Conservation (phyloP, 2,329 filamentous ascomycete species). For the Amylocarpus encephaloides region DNA sequence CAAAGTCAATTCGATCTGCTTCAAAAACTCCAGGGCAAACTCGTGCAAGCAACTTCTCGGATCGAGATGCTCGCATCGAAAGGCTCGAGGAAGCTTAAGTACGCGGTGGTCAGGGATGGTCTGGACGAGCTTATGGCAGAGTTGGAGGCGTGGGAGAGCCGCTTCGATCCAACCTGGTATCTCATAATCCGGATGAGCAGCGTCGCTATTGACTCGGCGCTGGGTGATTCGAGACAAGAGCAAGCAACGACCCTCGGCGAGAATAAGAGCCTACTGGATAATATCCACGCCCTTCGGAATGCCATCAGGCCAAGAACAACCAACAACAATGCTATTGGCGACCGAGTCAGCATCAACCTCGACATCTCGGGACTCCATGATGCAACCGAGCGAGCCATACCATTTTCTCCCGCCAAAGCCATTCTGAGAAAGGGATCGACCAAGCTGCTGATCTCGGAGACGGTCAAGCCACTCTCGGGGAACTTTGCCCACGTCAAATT, state of each 20-base stretch:
- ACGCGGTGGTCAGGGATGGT: constrained; percentile 10
- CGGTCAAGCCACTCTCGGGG: not conserved
- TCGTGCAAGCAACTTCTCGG: constrained; percentile 16
- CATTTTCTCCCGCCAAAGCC: not conserved
- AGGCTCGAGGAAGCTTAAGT: constrained; percentile 12
- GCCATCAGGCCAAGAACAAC: not conserved
- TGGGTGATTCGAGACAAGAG: constrained; percentile 5
- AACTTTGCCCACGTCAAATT: not conserved
- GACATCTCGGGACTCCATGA: not conserved
- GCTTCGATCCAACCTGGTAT: constrained; percentile 22
- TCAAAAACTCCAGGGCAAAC: constrained; percentile 19
- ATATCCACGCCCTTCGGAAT: not conserved
- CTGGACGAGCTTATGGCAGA: constrained; percentile 17
- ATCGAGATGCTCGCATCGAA: constrained; percentile 15
- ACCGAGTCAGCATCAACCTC: not conserved
- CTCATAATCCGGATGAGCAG: constrained; percentile 17
- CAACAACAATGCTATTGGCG: not conserved
- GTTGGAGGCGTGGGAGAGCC: constrained; percentile 21
- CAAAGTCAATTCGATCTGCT: constrained; percentile 15
- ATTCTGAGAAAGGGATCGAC: not conserved
- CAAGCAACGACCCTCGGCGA: not conserved
- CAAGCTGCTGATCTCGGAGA: not conserved
- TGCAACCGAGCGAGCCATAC: not conserved
- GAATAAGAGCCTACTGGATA: not conserved
- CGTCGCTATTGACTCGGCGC: constrained; percentile 12